These are phyloP conservation scores for Dryadomyces quercus-mongolicae DNA, from an alignment of 2,329 filamentous ascomycete genomes.

Conservation along the genomic window DNA sequence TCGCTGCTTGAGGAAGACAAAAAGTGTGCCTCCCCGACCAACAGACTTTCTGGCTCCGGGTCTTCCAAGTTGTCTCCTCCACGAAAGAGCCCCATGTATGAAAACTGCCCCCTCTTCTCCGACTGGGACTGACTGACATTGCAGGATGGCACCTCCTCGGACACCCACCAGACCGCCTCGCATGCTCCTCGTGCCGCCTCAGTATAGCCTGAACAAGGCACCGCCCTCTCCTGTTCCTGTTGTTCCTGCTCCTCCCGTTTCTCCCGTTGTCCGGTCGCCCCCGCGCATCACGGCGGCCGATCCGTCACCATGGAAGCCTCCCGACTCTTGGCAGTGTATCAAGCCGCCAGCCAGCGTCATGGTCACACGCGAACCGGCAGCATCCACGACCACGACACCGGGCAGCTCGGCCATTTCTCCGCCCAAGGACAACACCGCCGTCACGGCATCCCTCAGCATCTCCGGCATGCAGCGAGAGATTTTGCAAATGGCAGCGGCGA, in stretches of 20 bases:
- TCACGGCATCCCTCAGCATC: conserved; percentile 20
- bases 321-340: conserved; percentile 1
- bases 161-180: neutral
- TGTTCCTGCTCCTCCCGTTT: neutral
- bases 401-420: neutral
- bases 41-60: neutral
- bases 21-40: neutral
- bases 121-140: too few species aligned
- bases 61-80: neutral
- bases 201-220: neutral
- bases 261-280: neutral
- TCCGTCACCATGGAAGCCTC: neutral
- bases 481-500: conserved; percentile 40
- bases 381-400: neutral
- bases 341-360: conserved; percentile 1
- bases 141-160: too few species aligned
- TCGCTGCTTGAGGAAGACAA: neutral
- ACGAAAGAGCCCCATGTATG: neutral
- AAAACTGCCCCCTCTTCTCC: neutral
- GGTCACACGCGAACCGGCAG: too few species aligned
- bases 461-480: conserved; percentile 38
- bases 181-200: neutral
- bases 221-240: neutral
- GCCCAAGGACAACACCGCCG: conserved; percentile 4
- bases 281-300: neutral